phyloP scores from a whole-genome alignment of 805 yeast species.

The Candida railenensis region DNA sequence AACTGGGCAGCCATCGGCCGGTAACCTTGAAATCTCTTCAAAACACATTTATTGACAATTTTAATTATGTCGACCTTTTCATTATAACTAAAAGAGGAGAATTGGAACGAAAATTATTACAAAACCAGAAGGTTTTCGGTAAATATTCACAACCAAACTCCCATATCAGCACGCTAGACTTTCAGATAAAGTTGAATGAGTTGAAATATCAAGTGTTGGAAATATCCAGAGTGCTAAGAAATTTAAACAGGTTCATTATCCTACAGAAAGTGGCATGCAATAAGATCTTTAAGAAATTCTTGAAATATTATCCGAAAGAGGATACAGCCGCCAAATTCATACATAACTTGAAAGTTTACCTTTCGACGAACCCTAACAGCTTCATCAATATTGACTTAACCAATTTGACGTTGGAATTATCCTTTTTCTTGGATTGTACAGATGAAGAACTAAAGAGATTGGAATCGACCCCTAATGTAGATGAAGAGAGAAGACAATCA shows the following conservation, averaged over 20 bases:
- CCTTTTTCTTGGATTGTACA: slow-evolving; percentile 25
- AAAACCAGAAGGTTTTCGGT: slow-evolving; percentile 16
- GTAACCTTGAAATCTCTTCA: slow-evolving; percentile 35
- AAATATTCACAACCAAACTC: slow-evolving; percentile 7
- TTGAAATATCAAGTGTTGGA: slow-evolving; percentile 38
- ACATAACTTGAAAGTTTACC: slow-evolving; percentile 25
- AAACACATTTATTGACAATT: slow-evolving; percentile 51
- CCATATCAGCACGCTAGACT: slow-evolving; percentile 2
- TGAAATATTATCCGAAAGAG: slow-evolving; percentile 40
- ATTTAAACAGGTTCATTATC: slow-evolving; percentile 66
- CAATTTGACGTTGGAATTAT: slow-evolving; percentile 58
- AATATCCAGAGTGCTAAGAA: slow-evolving; percentile 50
- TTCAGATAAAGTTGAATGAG: slow-evolving; percentile 21
- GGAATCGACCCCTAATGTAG: background rate
- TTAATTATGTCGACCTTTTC: slow-evolving; percentile 60
- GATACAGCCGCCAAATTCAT: slow-evolving; percentile 22
- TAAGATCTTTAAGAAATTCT: slow-evolving; percentile 70
- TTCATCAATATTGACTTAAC: slow-evolving; percentile 63
- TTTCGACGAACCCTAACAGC: slow-evolving; percentile 48
- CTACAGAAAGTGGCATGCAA: slow-evolving; percentile 73
- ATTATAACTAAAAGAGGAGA: slow-evolving; percentile 70
- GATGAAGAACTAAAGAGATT: slow-evolving; percentile 6
- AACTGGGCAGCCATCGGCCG: slow-evolving; percentile 10
- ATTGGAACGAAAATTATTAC: slow-evolving; percentile 46
- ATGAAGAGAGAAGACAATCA: background rate